phyloP scores from a whole-genome alignment of 2,329 filamentous ascomycete genomes.

The Geosmithia flava region DNA sequence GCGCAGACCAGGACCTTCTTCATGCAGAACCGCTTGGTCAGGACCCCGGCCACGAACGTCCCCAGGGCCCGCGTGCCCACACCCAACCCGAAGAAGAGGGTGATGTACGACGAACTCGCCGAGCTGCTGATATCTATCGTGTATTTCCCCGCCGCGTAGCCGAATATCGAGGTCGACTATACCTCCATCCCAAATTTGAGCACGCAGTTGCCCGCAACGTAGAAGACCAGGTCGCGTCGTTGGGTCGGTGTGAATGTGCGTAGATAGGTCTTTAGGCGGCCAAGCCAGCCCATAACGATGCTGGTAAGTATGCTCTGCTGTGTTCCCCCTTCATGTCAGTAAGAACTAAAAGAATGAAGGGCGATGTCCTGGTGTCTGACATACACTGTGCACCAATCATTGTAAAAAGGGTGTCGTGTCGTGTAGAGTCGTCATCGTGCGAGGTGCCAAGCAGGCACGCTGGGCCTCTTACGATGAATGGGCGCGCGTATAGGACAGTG shows the following conservation, averaged over 20 bases:
- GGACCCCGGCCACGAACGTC: slow-evolving; percentile 34
- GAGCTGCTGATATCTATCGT: slow-evolving; percentile 10
- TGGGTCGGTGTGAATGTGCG: slow-evolving; percentile 17
- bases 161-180: slow-evolving; percentile 36
- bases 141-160: slow-evolving; percentile 35
- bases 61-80: slow-evolving; percentile 37
- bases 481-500: too few species aligned
- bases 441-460: neutral
- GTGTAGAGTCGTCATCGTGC: neutral
- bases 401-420: neutral
- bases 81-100: slow-evolving; percentile 32
- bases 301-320: neutral
- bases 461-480: neutral
- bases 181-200: slow-evolving; percentile 39
- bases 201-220: slow-evolving; percentile 35
- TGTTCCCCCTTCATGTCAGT: neutral
- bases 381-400: neutral
- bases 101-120: slow-evolving; percentile 30
- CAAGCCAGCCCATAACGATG: neutral
- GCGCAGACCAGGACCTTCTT: slow-evolving; percentile 29
- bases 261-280: neutral
- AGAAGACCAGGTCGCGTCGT: slow-evolving; percentile 30
- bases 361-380: neutral
- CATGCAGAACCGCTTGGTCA: slow-evolving; percentile 33
- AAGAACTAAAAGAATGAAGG: neutral